Evolutionary conservation across 116 monocot genomes (phyloP).

Genomic region (Dioscorea cayenensis): DNA sequence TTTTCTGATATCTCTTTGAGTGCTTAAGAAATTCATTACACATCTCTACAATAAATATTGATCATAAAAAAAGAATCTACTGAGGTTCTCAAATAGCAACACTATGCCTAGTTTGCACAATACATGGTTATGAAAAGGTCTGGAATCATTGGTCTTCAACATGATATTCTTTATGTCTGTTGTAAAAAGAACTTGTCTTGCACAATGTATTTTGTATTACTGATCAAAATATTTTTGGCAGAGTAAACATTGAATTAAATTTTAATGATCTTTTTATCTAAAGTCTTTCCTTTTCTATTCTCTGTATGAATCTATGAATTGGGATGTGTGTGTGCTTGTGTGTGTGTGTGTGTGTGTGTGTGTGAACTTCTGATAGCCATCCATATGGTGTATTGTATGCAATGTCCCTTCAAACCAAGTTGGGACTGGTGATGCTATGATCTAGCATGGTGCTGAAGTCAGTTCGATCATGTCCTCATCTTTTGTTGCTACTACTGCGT

Average conservation of each 20-base stretch:
- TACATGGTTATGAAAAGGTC: constrained; percentile 99
- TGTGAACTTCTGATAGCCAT: neutral
- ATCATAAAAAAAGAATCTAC: constrained; percentile 81
- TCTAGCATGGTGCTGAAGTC: constrained; percentile 33
- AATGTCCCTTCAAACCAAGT: constrained; percentile 33
- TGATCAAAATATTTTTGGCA: constrained; percentile 21
- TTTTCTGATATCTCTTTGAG: no score
- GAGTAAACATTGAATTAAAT: constrained; percentile 96
- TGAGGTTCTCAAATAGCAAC: constrained; percentile 72
- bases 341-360: neutral
- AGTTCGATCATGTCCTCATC: constrained; percentile 29
- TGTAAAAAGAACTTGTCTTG: neutral
- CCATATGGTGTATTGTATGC: neutral
- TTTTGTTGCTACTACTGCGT: constrained; percentile 25
- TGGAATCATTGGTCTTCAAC: neutral
- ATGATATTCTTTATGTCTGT: neutral
- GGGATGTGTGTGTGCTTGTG: no score
- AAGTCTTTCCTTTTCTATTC: constrained; percentile 30
- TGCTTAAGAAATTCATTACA: no score
- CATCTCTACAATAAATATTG: constrained; percentile 67
- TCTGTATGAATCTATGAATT: neutral
- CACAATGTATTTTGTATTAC: neutral
- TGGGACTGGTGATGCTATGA: constrained; percentile 27
- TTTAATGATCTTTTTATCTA: constrained; percentile 92
- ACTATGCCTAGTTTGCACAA: constrained; percentile 93